Base-by-base conservation (phyloP, 805 yeast species). In the Yamadazyma olivae region DNA sequence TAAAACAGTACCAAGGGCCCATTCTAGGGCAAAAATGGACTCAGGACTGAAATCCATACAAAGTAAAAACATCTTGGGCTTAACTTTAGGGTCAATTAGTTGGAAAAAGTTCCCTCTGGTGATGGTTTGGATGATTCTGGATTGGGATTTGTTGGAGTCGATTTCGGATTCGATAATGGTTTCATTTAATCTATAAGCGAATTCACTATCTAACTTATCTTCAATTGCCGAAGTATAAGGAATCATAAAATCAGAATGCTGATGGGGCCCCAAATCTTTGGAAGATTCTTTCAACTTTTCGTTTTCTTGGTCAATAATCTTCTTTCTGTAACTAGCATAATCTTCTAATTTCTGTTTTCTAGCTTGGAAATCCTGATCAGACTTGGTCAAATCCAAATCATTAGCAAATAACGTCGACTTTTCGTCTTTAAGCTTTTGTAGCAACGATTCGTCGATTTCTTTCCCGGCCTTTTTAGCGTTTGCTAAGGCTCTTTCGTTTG, bases 31-130 rank as follows among this genome's bases (percentile, higher is more conserved):
- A 57, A 83, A 84, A 25, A 72, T 70, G 2, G 95, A 81, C 54
- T 88, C 96, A 0, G 87, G 83, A 3, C 91, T 79, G 44, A 83
- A 73, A 55, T 90, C 96, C 65, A 83, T 75, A 51, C 93, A 87
- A 15, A 88, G 72, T 32, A 89, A 60, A 56, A 80, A 87, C 53
- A 85, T 75, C 47, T 78, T 77, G 27, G 74, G 74, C 41, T 67
- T 68, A 33, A 61, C 54, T 38, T 56, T 56, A 13, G 71, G 70
- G 45, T 64, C 64, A 25, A 67, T 61, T 19, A 75, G 56, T 41
- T 73, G 73, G 50, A 79, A 80, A 48, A 79, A 79, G 43, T 73
- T 70, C 2, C 90, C 90, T 43, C 89, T 64, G 2, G 87, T 80
- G 25, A 84, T 70, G 4, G 86, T 81, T 44, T 83, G 75, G 13